Percentiles rank a stretch among this genome's conserved stretches.
Conservation (phyloP, 208 protist species). For the Leishmania major region DNA sequence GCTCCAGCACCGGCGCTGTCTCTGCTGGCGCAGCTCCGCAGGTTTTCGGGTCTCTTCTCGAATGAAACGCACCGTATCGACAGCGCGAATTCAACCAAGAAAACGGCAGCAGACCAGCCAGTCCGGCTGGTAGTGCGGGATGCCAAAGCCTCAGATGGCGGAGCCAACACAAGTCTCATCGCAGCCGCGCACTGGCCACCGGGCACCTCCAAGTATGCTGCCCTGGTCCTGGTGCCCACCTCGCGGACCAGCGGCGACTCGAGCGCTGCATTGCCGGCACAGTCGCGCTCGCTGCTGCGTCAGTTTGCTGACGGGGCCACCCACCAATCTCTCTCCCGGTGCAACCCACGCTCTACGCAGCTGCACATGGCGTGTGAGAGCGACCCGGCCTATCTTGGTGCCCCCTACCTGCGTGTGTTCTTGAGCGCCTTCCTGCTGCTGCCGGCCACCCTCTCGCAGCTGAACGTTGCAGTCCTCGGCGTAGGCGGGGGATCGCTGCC, state of each 20-base stretch:
- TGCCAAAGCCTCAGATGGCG: not conserved
- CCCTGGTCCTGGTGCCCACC: constrained; percentile 69
- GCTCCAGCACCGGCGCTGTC: not conserved
- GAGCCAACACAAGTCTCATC: not conserved
- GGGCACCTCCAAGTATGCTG: constrained; percentile 69
- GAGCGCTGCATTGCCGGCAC: not conserved
- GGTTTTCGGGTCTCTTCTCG: constrained; percentile 33
- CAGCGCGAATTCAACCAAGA: not conserved
- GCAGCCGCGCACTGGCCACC: constrained; percentile 55
- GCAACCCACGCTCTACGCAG: constrained; percentile 50
- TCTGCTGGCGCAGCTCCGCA: not conserved
- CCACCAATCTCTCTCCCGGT: constrained; percentile 82
- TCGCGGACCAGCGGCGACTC: not conserved
- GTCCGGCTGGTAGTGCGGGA: constrained; percentile 26
- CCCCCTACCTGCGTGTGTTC: constrained; percentile 85
- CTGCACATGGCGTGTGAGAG: constrained; percentile 59
- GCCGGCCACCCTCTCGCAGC: constrained; percentile 40
- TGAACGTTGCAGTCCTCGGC: constrained; percentile 77
- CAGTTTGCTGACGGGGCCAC: constrained; percentile 64
- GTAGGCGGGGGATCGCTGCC: constrained; percentile 82
- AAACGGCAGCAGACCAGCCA: not conserved
- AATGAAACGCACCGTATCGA: constrained; percentile 30
- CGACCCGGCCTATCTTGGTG: constrained; percentile 67
- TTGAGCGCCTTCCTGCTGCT: constrained; percentile 70
- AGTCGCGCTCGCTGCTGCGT: constrained; percentile 37